Conservation (phyloP, 1,139 yeast genomes). For the Wickerhamomyces sp. region DNA sequence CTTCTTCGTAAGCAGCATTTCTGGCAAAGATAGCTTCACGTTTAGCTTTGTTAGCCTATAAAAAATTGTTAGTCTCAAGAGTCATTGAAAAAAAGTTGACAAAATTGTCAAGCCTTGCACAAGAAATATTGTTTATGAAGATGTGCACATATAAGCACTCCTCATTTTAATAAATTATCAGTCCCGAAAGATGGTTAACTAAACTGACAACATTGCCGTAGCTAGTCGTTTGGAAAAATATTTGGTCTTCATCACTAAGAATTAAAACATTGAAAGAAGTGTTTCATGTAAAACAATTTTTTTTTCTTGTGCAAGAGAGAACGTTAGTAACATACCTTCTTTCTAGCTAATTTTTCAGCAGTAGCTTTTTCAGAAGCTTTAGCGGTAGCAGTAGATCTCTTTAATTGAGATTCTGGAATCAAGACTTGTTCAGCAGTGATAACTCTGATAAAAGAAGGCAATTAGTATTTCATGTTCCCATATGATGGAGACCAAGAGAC, state of each 20-base stretch:
- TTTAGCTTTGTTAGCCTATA: conserved; percentile 79
- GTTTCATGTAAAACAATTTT: conserved; percentile 2
- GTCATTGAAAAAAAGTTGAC: not conserved
- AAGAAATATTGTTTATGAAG: not conserved
- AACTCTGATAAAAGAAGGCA: conserved; percentile 16
- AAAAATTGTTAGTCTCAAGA: conserved; percentile 20
- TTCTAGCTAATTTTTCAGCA: conserved; percentile 81
- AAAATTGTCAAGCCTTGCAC: not conserved
- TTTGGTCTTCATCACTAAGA: conserved; percentile 64
- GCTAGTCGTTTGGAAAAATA: conserved; percentile 66
- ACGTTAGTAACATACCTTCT: conserved; percentile 68
- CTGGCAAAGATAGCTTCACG: conserved; percentile 94
- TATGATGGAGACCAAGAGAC: not conserved
- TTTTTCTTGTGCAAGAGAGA: not conserved
- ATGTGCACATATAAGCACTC: not conserved
- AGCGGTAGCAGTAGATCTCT: conserved; percentile 89
- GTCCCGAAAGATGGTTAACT: conserved; percentile 99
- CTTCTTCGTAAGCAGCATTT: conserved; percentile 97
- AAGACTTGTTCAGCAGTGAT: conserved; percentile 34
- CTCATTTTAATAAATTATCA: conserved; percentile 38
- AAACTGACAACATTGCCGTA: conserved; percentile 84
- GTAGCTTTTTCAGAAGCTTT: conserved; percentile 84
- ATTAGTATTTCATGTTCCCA: conserved; percentile 10
- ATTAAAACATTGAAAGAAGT: conserved; percentile 3
- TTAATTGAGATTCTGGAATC: conserved; percentile 91